Percentiles rank a stretch among this genome's conserved stretches.
Evolutionary conservation across 1,284 basidiomycete genomes (phyloP).

Genomic region (Leccinum proliferum): DNA sequence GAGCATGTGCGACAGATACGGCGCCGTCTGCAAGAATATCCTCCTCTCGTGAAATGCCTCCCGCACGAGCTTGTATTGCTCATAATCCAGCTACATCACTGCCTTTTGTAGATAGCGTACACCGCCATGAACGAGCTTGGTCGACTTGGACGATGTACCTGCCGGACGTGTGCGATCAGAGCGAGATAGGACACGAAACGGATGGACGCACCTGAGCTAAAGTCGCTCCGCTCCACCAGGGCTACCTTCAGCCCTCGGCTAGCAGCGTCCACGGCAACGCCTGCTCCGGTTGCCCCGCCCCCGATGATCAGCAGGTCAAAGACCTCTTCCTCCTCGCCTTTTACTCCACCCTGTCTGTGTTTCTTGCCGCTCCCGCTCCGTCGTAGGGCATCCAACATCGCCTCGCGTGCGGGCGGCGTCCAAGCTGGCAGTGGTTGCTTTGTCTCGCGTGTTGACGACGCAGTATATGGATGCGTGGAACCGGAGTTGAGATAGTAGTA

Average conservation of each 20-base stretch:
- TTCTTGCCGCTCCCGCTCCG: conserved; percentile 13
- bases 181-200: background rate
- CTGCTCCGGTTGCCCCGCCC: conserved; percentile 93
- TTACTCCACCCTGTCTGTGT: background rate
- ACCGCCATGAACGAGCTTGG: conserved; percentile 97
- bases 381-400: conserved; percentile 55
- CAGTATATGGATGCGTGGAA: conserved; percentile 46
- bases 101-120: conserved; percentile 98
- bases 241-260: conserved; percentile 91
- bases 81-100: conserved; percentile 93
- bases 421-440: conserved; percentile 67
- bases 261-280: conserved; percentile 92
- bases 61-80: conserved; percentile 93
- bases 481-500: conserved; percentile 71
- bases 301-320: conserved; percentile 87
- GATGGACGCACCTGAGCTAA: conserved; percentile 64
- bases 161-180: conserved; percentile 48
- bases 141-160: conserved; percentile 96
- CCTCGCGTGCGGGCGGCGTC: conserved; percentile 63
- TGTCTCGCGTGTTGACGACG: conserved; percentile 49
- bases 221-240: conserved; percentile 92
- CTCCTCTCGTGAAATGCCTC: conserved; percentile 92
- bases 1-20: conserved; percentile 88
- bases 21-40: conserved; percentile 94
- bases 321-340: conserved; percentile 35